Base-by-base conservation (phyloP, 1,284 basidiomycete species). In the Ceratobasidium sp. region DNA sequence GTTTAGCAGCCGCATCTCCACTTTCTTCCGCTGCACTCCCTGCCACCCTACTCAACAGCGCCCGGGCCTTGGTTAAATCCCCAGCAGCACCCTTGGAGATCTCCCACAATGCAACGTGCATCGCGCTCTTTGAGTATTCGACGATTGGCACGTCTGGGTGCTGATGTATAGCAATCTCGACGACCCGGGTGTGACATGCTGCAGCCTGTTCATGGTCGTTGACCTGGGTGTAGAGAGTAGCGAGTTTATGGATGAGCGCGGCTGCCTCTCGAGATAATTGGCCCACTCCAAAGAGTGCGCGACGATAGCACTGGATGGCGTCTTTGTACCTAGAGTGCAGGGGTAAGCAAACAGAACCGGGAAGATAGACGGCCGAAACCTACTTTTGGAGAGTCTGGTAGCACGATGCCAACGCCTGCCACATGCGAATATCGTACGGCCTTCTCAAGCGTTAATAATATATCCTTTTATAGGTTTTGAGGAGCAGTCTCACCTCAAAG, bases 391-490 rank as follows among this genome's bases (percentile, higher is more conserved):
- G 86, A 75, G 94, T 91, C 77, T 96, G 93, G 78, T 98, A 99
- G 75, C 95, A 96, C 74, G 90, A 88, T 7, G 92, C 96, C 74
- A 98, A 88, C 5, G 94, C 95, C 75, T 93, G 90, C 97, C 97
- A 99, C 80, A 99, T 86, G 27, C 96, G 86, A 50, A 95, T 91
- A 78, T 99, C 97, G 77, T 98, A 98, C 13, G 97, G 96, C 42
- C 96, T 95, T 73, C 34, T 40, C 71, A n/a, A 35, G n/a, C 34
- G 56, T 47, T 40, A n/a, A 32, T 5, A 68, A 43, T 57, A 20
- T 32, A 20, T 70, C 8, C 49, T 40, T 47, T 8, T 20, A 47
- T 6, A 12, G 10, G 27, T 69, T 47, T 12, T 45, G 40, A 43
- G 70, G 32, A 49, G 40, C 25, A 22, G 60, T 75, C 85, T 70